Evolutionary conservation across 192 early-diverging fungal species (phyloP), one percentile per base, ranked within the genome.

Genomic region (Powellomyces hirtus): DNA sequence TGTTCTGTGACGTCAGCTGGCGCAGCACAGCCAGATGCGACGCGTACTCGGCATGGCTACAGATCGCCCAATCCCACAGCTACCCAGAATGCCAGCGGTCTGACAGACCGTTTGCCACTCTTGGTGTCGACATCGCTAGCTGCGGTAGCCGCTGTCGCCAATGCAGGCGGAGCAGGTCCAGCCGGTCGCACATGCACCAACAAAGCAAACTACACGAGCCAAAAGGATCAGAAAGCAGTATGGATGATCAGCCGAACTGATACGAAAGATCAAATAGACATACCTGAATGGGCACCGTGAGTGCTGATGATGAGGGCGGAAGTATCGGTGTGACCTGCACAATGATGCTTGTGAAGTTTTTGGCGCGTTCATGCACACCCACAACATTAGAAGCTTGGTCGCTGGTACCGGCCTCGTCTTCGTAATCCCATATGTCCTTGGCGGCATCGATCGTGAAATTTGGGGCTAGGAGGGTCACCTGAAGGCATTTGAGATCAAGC

Each of bases 341-440:
- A 7, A 20, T 24, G 3, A 60, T 37, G 35, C 59, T 60, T 10
- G 34, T n/a, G n/a, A 29, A 26, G 20, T 60, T 60, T 16, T 36
- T 33, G 1, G 33, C 29, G 16, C 35, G 16, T 10, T 36, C 11
- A 38, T 60, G 59, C 5, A 60, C 37, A 4, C 31, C 51, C 31
- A 51, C 29, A 11, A 20, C 31, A 4, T 34, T 2, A n/a, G 62
- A 4, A 4, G 40, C 11, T 2, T 36, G 4, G 36, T 33, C 20
- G 59, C 3, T 4, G 38, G 18, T 13, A 18, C 22, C 29, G 16
- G 59, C 4, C 31, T 36, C 84, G 22, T 88, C 88, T 26, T 92
- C 91, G 44, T 92, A 92, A 64, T 91, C 91, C 82, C 88, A 90
- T 31, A 89, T 82, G 68, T 90, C 93, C 44, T 90, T 88, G 62